These are phyloP conservation scores for Magnusiomyces starmeri DNA, from an alignment of 1,139 yeast species.

Conservation along the genomic window DNA sequence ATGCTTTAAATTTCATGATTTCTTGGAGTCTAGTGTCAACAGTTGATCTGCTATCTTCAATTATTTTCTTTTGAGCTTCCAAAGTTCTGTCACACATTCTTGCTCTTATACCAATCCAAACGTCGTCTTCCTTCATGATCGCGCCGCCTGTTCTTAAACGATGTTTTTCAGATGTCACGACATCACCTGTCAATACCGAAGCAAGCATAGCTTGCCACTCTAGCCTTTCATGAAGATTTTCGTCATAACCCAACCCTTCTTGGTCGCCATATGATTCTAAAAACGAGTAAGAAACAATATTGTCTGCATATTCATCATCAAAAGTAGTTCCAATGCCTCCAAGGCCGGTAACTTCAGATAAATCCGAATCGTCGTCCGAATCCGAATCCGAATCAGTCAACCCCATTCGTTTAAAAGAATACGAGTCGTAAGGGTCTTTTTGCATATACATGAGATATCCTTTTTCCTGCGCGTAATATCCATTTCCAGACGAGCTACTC, in stretches of 20 bases:
- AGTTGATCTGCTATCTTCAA: slow-evolving; percentile 63
- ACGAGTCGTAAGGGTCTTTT: slow-evolving; percentile 61
- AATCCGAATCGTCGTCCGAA: slow-evolving; percentile 23
- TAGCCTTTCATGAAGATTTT: slow-evolving; percentile 66
- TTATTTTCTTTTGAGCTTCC: slow-evolving; percentile 67
- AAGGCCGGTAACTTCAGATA: slow-evolving; percentile 23
- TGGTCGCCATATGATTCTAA: slow-evolving; percentile 16
- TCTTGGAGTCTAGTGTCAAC: slow-evolving; percentile 73
- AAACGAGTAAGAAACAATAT: slow-evolving; percentile 24
- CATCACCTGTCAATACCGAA: slow-evolving; percentile 89
- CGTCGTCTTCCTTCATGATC: slow-evolving; percentile 46
- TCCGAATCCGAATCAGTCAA: slow-evolving; percentile 26
- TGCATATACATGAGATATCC: slow-evolving; percentile 59
- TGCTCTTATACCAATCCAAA: slow-evolving; percentile 78
- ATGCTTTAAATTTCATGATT: slow-evolving; percentile 53
- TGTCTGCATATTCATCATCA: slow-evolving; percentile 32
- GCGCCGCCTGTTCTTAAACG: slow-evolving; percentile 48
- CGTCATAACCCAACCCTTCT: slow-evolving; percentile 27
- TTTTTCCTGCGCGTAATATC: slow-evolving; percentile 52
- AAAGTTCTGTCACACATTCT: slow-evolving; percentile 74
- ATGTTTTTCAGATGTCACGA: slow-evolving; percentile 82
- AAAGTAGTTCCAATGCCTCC: slow-evolving; percentile 34
- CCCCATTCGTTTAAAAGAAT: slow-evolving; percentile 24
- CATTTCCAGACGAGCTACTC: not conserved
- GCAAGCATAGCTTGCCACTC: slow-evolving; percentile 97